Evolutionary conservation across 2,329 filamentous ascomycete species (phyloP).

Genomic region (Claviceps sp.): DNA sequence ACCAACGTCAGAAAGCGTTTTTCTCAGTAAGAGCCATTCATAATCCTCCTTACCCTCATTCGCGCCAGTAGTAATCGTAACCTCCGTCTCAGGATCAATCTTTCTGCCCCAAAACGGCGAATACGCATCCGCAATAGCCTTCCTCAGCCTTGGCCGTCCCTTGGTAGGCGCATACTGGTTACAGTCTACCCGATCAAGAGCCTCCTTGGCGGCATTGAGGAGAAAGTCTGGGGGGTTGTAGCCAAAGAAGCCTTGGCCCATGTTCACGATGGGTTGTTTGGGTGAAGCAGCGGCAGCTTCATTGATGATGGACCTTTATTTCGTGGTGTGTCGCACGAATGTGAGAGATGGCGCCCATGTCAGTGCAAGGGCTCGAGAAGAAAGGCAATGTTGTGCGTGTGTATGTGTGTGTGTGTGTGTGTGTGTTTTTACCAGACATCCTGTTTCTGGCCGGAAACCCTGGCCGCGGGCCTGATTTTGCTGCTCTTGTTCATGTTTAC

Average conservation of each 20-base stretch:
- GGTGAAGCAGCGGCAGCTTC: slow-evolving; percentile 50
- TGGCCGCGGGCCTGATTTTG: slow-evolving; percentile 36
- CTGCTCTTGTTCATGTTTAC: slow-evolving; percentile 25
- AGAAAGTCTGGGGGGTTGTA: slow-evolving; percentile 93
- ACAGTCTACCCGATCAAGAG: slow-evolving; percentile 83
- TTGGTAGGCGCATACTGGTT: slow-evolving; percentile 98
- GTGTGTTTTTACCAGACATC: slow-evolving; percentile 36
- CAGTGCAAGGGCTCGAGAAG: background rate
- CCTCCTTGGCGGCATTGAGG: slow-evolving; percentile 78
- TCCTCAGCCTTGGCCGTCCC: slow-evolving; percentile 79
- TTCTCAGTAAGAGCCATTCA: background rate
- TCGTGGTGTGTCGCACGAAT: no score
- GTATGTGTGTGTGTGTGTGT: no score
- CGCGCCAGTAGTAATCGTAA: slow-evolving; percentile 85
- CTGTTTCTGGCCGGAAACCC: slow-evolving; percentile 35
- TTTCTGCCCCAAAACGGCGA: slow-evolving; percentile 73
- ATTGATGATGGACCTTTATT: slow-evolving; percentile 48
- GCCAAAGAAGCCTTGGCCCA: slow-evolving; percentile 64
- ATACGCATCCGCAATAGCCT: slow-evolving; percentile 88
- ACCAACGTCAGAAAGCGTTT: background rate
- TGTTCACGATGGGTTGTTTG: slow-evolving; percentile 50
- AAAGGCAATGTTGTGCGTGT: no score
- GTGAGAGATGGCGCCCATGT: background rate
- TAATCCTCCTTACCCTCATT: slow-evolving; percentile 45
- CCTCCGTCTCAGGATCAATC: slow-evolving; percentile 79